Percentiles rank a stretch among this genome's conserved stretches.
Evolutionary conservation across 306 rosid genomes (phyloP).

Genomic region (Canavalia gladiata): DNA sequence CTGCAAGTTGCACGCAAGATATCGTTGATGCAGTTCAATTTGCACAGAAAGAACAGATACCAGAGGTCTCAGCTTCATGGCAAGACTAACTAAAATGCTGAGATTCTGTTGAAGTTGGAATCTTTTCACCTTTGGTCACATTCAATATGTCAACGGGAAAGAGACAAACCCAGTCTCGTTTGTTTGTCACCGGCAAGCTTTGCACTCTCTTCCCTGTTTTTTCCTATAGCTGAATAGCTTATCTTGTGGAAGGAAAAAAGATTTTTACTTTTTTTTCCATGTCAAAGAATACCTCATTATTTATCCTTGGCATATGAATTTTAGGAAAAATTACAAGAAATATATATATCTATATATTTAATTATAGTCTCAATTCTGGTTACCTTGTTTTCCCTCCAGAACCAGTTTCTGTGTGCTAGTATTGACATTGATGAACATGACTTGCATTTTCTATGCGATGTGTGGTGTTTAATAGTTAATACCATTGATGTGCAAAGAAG

Average conservation of each 20-base stretch:
- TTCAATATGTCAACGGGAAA: slow-evolving; percentile 39
- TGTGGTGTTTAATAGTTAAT: not conserved
- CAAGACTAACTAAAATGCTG: slow-evolving; percentile 41
- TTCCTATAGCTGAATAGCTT: not conserved
- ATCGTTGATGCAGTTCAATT: slow-evolving; percentile 51
- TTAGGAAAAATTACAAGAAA: not conserved
- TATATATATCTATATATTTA: not conserved
- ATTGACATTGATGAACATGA: not conserved
- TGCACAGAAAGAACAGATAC: slow-evolving; percentile 73
- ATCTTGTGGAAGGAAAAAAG: slow-evolving; percentile 15
- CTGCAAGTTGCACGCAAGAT: slow-evolving; percentile 71
- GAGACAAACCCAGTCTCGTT: slow-evolving; percentile 25
- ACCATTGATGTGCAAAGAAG: not conserved
- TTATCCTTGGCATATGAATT: not conserved
- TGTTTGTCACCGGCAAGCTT: slow-evolving; percentile 1
- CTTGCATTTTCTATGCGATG: not conserved
- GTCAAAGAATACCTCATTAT: not conserved
- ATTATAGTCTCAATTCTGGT: not conserved
- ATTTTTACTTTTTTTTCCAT: not conserved
- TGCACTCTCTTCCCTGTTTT: slow-evolving; percentile 12
- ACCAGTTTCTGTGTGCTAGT: not conserved
- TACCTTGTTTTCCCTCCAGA: not conserved
- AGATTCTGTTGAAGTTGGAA: slow-evolving; percentile 33
- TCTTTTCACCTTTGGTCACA: slow-evolving; percentile 34
- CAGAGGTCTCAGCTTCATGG: slow-evolving; percentile 61